Evolutionary conservation across 2,329 filamentous ascomycete genomes (phyloP).

Genomic region (Venturia aucupariae): DNA sequence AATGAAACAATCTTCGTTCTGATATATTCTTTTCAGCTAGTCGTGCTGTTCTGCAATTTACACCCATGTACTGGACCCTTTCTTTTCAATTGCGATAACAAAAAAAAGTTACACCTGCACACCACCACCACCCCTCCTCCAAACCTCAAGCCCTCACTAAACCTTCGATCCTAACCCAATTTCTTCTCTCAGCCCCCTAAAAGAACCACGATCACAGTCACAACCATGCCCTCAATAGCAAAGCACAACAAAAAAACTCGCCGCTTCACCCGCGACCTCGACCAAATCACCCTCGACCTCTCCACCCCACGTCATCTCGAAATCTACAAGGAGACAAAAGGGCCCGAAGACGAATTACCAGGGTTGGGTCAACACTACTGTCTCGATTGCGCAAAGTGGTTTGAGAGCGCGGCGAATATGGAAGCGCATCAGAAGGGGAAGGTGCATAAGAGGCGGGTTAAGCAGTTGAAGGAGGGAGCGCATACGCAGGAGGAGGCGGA

Average conservation of each 20-base stretch:
- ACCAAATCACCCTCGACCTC: slow-evolving; percentile 83
- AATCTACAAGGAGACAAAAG: slow-evolving; percentile 69
- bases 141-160: too few relatives aligned
- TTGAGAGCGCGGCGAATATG: slow-evolving; percentile 73
- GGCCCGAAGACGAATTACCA: slow-evolving; percentile 80
- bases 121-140: not conserved
- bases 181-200: too few relatives aligned
- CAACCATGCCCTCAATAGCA: slow-evolving; percentile 1
- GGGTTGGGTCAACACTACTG: slow-evolving; percentile 82
- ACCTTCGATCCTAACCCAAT: too few relatives aligned
- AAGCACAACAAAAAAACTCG: slow-evolving; percentile 4
- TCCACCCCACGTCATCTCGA: slow-evolving; percentile 68
- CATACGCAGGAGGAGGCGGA: slow-evolving; percentile 83
- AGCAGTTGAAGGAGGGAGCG: slow-evolving; percentile 72
- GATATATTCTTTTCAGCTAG: too few relatives aligned
- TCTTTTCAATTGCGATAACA: not conserved
- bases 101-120: not conserved
- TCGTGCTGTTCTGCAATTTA: not conserved
- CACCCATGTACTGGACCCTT: too few relatives aligned
- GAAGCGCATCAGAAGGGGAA: slow-evolving; percentile 73
- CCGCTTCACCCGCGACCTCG: slow-evolving; percentile 60
- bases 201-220: too few relatives aligned
- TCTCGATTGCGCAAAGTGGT: slow-evolving; percentile 91
- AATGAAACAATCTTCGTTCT: too few relatives aligned
- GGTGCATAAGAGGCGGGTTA: slow-evolving; percentile 82